Evolutionary conservation across 2,329 filamentous ascomycete genomes (phyloP), one percentile per base, ranked within the genome.

Genomic region (Exophiala alcalophila): DNA sequence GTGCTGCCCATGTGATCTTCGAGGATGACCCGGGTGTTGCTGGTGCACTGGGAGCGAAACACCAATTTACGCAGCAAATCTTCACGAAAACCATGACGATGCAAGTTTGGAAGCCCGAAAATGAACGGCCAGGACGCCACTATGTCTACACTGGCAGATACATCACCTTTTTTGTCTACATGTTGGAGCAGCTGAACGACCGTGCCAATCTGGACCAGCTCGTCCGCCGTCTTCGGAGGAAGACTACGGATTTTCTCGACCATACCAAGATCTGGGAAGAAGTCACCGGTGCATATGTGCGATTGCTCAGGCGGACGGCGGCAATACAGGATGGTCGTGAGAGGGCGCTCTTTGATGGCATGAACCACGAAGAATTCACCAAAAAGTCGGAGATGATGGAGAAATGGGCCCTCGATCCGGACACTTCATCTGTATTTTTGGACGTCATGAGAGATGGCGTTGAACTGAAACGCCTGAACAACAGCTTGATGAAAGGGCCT

Each of bases 41-140:
- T 53, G 71, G 74, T 8, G 74, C 74, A 4, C 63, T 74, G 10
- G 78, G 76, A 21, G 83, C 85, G 15, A 90, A 89, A 55, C 78
- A 83, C 58, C 86, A 91, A 40, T 78, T 94, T 10, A 90, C 88
- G 35, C 76, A 80, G 39, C 84, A 94, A 28, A 83, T 95, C 40
- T 91, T 95, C 54, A 94, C 90, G 26, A 95, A 95, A 67, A 94
- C 88, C 0, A 94, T 94, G 83, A 83, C 86, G 1, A 82, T 95
- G 63, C 91, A 94, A 59, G 88, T 96, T 3, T 96, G 90, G 90
- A 91, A 90, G 56, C 92, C 90, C 25, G 90, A 95, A 53, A 81
- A 86, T 32, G 90, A 96, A 61, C 73, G 83, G 15, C 73, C 88
- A 0, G 90, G 90, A 0, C 79, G 90, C 12, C 90, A 96, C 62